These are phyloP conservation scores for Solanum clarkiae DNA, from an alignment of 257 asterid species.

Conservation along the genomic window DNA sequence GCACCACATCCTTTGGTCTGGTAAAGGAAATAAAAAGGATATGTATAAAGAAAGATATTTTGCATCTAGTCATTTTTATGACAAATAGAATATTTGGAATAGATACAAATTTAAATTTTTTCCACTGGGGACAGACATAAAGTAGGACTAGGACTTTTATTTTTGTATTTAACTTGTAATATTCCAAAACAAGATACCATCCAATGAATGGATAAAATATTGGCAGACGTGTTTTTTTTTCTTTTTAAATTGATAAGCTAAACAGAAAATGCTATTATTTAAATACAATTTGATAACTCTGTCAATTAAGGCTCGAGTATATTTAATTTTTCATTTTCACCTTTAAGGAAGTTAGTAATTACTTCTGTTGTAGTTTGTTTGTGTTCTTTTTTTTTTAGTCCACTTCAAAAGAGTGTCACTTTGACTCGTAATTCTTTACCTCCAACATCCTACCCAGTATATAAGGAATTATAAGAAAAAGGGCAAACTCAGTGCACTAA, in stretches of 20 bases:
- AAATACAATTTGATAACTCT: too few species aligned
- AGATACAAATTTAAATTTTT: not conserved
- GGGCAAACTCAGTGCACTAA: too few species aligned
- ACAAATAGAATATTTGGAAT: not conserved
- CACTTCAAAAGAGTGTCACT: not conserved
- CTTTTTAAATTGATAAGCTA: too few species aligned
- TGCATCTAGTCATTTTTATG: not conserved
- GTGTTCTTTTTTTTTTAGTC: not conserved
- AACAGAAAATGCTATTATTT: not conserved
- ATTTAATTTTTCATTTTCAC: not conserved
- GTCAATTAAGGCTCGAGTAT: not conserved
- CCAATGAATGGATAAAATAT: not conserved
- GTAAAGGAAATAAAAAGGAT: not conserved
- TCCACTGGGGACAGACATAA: not conserved
- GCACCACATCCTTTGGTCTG: too few species aligned
- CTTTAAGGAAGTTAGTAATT: not conserved
- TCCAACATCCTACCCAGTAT: too few species aligned
- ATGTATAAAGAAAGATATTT: not conserved
- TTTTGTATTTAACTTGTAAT: not conserved
- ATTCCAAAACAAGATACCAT: not conserved
- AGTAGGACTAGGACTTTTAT: not conserved
- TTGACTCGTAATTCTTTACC: too few species aligned
- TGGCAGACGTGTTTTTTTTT: too few species aligned
- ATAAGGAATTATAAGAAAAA: too few species aligned
- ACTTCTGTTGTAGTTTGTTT: too few species aligned